Evolutionary conservation across 257 asterid species (phyloP), one percentile per base, ranked within the genome.

Genomic region (Buddleja alternifolia): DNA sequence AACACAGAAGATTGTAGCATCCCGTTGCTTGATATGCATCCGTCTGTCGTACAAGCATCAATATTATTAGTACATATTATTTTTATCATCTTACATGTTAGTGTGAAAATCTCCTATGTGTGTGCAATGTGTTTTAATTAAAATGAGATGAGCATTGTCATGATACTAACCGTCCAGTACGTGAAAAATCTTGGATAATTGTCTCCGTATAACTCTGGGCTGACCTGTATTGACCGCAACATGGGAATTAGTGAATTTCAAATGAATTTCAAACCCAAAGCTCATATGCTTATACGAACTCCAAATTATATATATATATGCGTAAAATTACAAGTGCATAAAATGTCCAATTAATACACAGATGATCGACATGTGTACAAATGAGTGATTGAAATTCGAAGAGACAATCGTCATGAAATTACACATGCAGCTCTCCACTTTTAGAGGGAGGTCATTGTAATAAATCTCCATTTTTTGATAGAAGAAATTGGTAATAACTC

Each of bases 21-120:
- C 97, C 97, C 7, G 96, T 92, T n/a, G 96, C 88, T 87, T 89
- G 95, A 73, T 92, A 92, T 47, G 96, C 98, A 83, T 92, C 98
- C 1, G 88, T 87, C 98, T 92, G 87, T 66, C 59, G 20, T 7
- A 10, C 24, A 61, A 58, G 23, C 3, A 32, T 7, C 0, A 6
- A 29, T 29, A 29, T 29, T 29, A 29, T 65, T 10, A 67, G 8
- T 34, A 70, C 9, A 45, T 20, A 41, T 8, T 10, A 16, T 16
- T 57, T 25, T 7, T 4, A n/a, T 40, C 54, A 23, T 7, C 3
- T 10, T 11, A 16, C 21, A 66, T 17, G n/a, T n/a, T n/a, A 6
- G 12, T 37, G 10, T 0, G 19, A 17, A 41, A 25, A 34, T 20
- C 10, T 45, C 46, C 10, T 14, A 19, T 52, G 16, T 39, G 32